phyloP scores from a whole-genome alignment of 768 basidiomycete genomes.

The Gymnopilus dilepis region DNA sequence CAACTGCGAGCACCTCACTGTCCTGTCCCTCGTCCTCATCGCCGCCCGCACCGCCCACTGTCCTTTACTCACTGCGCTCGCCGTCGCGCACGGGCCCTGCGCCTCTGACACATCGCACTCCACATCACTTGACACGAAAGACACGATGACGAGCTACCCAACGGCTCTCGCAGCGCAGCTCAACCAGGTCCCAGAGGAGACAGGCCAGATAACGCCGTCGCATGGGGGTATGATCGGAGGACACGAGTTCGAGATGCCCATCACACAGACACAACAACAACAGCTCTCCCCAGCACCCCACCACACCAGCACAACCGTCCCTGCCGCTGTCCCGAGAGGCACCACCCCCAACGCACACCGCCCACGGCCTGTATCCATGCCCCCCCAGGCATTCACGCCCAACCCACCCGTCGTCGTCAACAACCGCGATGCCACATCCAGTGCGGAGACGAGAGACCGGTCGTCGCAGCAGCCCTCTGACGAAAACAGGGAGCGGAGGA shows the following conservation, averaged over 20 bases:
- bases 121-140: slow-evolving; percentile 23
- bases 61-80: slow-evolving; percentile 13
- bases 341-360: slow-evolving; percentile 42
- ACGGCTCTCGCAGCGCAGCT: slow-evolving; percentile 52
- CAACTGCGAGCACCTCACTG: slow-evolving; percentile 13
- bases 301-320: slow-evolving; percentile 25
- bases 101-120: slow-evolving; percentile 6
- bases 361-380: slow-evolving; percentile 77
- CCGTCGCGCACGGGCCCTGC: slow-evolving; percentile 26
- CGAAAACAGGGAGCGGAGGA: slow-evolving; percentile 35
- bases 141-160: slow-evolving; percentile 47
- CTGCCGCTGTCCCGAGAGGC: slow-evolving; percentile 34
- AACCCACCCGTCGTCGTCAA: slow-evolving; percentile 16
- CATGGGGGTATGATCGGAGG: slow-evolving; percentile 60
- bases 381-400: slow-evolving; percentile 57
- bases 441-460: slow-evolving; percentile 40
- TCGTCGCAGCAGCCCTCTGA: slow-evolving; percentile 34
- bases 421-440: slow-evolving; percentile 27
- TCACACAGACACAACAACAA: slow-evolving; percentile 44
- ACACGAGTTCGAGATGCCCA: slow-evolving; percentile 71
- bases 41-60: slow-evolving; percentile 13
- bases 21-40: slow-evolving; percentile 20
- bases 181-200: slow-evolving; percentile 57
- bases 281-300: slow-evolving; percentile 25
- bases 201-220: slow-evolving; percentile 48